Evolutionary conservation across 345 rosid species (phyloP).

Genomic region (Salix purpurea): DNA sequence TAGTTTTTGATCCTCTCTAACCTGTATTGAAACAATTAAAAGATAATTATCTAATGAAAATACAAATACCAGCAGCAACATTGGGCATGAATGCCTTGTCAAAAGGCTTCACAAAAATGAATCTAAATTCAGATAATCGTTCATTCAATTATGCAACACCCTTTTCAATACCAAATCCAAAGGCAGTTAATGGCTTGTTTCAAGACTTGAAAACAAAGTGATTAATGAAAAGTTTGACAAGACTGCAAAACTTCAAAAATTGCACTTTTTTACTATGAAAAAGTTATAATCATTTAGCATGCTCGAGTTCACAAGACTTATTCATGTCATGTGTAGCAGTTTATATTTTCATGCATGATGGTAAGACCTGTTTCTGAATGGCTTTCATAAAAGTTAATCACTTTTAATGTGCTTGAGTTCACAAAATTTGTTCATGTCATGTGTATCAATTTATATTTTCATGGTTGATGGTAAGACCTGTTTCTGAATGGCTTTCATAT

Average conservation of each 20-base stretch:
- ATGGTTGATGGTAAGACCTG: constrained; percentile 45
- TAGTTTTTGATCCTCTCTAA: constrained; percentile 74
- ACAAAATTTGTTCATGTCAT: not conserved
- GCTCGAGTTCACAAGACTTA: not conserved
- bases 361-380: constrained; percentile 71
- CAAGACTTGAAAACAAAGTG: not conserved
- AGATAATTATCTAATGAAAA: not conserved
- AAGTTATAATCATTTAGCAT: not conserved
- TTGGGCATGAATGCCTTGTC: not conserved
- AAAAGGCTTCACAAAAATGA: not conserved
- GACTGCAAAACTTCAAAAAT: not conserved
- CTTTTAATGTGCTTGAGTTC: not conserved
- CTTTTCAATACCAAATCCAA: not conserved
- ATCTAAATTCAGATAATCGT: not conserved
- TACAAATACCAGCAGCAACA: not conserved
- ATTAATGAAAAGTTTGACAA: no score
- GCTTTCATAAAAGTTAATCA: constrained; percentile 50
- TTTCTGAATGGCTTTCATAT: constrained; percentile 82
- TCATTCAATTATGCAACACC: not conserved
- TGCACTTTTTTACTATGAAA: no score
- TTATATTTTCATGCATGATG: not conserved
- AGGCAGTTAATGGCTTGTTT: not conserved
- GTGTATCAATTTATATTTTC: not conserved
- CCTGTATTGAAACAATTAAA: constrained; percentile 37
- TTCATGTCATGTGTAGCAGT: not conserved